phyloP scores from a whole-genome alignment of 805 yeast genomes.

The Clavispora vitiphila region DNA sequence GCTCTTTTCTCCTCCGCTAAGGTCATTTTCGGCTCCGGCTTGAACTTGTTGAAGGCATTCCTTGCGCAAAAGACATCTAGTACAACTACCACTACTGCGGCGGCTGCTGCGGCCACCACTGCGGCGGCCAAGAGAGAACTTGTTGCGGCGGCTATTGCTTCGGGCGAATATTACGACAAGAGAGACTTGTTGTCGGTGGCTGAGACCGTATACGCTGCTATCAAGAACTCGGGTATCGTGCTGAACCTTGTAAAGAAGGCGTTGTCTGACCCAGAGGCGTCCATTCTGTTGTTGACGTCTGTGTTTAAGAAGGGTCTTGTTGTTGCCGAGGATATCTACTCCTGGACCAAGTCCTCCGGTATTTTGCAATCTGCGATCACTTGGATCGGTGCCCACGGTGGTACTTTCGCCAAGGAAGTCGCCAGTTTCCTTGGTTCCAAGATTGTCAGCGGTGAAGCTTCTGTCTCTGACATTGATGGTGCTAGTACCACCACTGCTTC shows the following conservation, averaged over 20 bases:
- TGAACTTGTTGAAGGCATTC: conserved; percentile 22
- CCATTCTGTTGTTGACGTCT: conserved; percentile 28
- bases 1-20: conserved; percentile 32
- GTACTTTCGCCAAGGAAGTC: conserved; percentile 19
- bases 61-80: conserved; percentile 10
- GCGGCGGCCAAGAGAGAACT: conserved; percentile 17
- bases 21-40: conserved; percentile 28
- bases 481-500: conserved; percentile 15
- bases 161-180: conserved; percentile 28
- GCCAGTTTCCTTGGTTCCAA: conserved; percentile 25
- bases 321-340: conserved; percentile 29
- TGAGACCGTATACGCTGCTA: conserved; percentile 21
- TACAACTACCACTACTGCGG: conserved; percentile 12
- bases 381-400: conserved; percentile 24
- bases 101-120: conserved; percentile 13
- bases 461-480: conserved; percentile 22
- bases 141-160: conserved; percentile 8
- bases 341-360: conserved; percentile 36
- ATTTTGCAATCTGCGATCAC: conserved; percentile 23
- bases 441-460: conserved; percentile 22
- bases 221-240: conserved; percentile 33
- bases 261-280: conserved; percentile 32
- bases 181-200: conserved; percentile 31
- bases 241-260: conserved; percentile 27
- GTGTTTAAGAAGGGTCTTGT: conserved; percentile 31